These are phyloP conservation scores for Monascus purpureus DNA, from an alignment of 495 filamentous ascomycete genomes.

Conservation along the genomic window DNA sequence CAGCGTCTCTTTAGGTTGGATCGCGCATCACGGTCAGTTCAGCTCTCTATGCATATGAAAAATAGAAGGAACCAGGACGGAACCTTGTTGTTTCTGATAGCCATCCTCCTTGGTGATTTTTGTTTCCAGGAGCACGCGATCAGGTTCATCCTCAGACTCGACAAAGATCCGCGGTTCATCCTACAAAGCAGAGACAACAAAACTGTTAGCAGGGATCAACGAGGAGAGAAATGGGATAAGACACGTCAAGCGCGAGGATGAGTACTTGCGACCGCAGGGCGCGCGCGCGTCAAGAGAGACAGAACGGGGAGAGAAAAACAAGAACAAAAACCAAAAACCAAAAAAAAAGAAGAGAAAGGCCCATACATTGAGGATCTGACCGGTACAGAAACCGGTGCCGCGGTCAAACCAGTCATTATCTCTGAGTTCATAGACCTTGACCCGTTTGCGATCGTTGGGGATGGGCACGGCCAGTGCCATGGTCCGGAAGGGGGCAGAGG, in stretches of 20 bases:
- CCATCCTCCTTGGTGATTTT: slow-evolving; percentile 88
- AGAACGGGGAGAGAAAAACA: no score
- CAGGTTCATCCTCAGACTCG: slow-evolving; percentile 81
- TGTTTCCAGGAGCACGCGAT: slow-evolving; percentile 70
- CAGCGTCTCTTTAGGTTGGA: slow-evolving; percentile 74
- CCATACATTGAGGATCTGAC: slow-evolving; percentile 65
- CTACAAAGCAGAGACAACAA: slow-evolving; percentile 17
- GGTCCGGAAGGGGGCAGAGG: slow-evolving; percentile 22
- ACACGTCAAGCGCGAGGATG: no score
- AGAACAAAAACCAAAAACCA: no score
- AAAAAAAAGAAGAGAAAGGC: no score
- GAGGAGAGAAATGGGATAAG: not conserved
- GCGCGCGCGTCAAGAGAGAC: no score
- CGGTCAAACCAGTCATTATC: slow-evolving; percentile 99
- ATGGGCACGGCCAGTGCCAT: slow-evolving; percentile 85
- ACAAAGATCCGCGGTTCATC: slow-evolving; percentile 82
- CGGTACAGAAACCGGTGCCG: slow-evolving; percentile 89
- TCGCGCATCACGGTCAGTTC: no score
- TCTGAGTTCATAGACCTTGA: slow-evolving; percentile 96
- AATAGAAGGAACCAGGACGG: slow-evolving; percentile 8
- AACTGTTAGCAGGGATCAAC: not conserved
- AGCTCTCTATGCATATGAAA: no score
- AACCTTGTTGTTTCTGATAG: slow-evolving; percentile 98
- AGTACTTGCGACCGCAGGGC: no score
- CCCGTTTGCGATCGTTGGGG: slow-evolving; percentile 80